Percentiles rank a stretch among this genome's conserved stretches.
Conservation (phyloP, 257 asterid species). For the Capsicum baccatum region DNA sequence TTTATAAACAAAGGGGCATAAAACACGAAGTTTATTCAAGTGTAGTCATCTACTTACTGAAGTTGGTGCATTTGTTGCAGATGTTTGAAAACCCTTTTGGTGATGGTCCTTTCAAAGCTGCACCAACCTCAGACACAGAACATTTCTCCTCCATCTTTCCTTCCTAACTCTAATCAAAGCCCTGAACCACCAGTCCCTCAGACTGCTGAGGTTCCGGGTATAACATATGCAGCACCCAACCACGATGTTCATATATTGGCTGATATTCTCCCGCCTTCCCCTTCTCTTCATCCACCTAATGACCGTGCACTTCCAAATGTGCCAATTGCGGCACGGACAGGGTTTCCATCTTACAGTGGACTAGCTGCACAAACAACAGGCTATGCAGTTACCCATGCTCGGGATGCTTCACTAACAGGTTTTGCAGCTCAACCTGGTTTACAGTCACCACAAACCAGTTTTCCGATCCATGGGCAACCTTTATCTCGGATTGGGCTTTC, state of each 20-base stretch:
- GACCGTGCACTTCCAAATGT: slow-evolving; percentile 35
- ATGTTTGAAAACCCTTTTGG: slow-evolving; percentile 94
- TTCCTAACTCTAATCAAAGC: slow-evolving; percentile 48
- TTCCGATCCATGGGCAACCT: slow-evolving; percentile 24
- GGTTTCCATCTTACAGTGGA: slow-evolving; percentile 40
- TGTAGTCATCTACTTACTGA: slow-evolving; percentile 1
- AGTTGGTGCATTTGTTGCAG: slow-evolving; percentile 50
- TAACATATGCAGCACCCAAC: slow-evolving; percentile 19
- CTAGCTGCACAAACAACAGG: slow-evolving; percentile 41
- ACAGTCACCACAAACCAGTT: slow-evolving; percentile 35
- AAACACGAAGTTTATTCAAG: not conserved
- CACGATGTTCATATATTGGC: slow-evolving; percentile 83
- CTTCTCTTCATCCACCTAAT: slow-evolving; percentile 39
- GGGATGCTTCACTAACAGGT: slow-evolving; percentile 56
- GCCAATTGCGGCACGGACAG: slow-evolving; percentile 42
- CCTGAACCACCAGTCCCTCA: slow-evolving; percentile 51
- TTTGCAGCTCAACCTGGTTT: slow-evolving; percentile 58
- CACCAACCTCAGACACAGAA: slow-evolving; percentile 56
- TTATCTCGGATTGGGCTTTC: slow-evolving; percentile 20
- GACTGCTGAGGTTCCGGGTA: slow-evolving; percentile 41
- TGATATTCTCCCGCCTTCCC: slow-evolving; percentile 81
- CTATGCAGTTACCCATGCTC: slow-evolving; percentile 47
- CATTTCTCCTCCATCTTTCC: slow-evolving; percentile 48
- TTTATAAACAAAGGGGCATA: not conserved
- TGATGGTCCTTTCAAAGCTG: slow-evolving; percentile 89